These are phyloP conservation scores for Astrephomene gubernaculifera DNA, from an alignment of 139 green algal species.

Conservation along the genomic window DNA sequence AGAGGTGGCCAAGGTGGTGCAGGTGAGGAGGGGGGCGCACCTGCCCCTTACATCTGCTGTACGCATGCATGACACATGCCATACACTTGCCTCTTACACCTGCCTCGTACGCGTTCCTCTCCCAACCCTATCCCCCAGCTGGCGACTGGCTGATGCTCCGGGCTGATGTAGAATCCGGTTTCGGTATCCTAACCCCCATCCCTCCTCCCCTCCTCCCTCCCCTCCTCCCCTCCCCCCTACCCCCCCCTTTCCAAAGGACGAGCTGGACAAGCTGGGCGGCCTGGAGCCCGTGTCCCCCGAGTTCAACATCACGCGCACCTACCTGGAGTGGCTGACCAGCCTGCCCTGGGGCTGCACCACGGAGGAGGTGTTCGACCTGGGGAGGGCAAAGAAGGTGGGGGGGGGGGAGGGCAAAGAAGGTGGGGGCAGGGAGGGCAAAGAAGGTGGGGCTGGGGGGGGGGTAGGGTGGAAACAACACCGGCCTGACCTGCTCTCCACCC, in stretches of 20 bases:
- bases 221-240: not conserved
- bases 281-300: slow-evolving; percentile 92
- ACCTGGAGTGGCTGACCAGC: slow-evolving; percentile 96
- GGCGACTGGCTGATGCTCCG: no score
- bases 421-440: not conserved
- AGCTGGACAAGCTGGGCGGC: slow-evolving; percentile 90
- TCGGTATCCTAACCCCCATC: not conserved
- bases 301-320: slow-evolving; percentile 98
- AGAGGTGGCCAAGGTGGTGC: slow-evolving; percentile 75
- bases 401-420: not conserved
- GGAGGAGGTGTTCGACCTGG: slow-evolving; percentile 90
- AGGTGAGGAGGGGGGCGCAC: slow-evolving; percentile 4
- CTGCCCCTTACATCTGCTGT: no score
- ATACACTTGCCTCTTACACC: no score
- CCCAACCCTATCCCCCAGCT: no score
- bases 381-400: slow-evolving; percentile 74
- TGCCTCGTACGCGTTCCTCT: no score
- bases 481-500: no score
- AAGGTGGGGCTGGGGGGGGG: not conserved
- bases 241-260: slow-evolving; percentile 64
- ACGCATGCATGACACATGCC: no score
- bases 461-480: not conserved
- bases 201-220: not conserved
- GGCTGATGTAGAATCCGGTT: no score
- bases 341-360: slow-evolving; percentile 90